Evolutionary conservation across 139 green algal species (phyloP), one percentile per base, ranked within the genome.

Genomic region (Picochlorum sp.): DNA sequence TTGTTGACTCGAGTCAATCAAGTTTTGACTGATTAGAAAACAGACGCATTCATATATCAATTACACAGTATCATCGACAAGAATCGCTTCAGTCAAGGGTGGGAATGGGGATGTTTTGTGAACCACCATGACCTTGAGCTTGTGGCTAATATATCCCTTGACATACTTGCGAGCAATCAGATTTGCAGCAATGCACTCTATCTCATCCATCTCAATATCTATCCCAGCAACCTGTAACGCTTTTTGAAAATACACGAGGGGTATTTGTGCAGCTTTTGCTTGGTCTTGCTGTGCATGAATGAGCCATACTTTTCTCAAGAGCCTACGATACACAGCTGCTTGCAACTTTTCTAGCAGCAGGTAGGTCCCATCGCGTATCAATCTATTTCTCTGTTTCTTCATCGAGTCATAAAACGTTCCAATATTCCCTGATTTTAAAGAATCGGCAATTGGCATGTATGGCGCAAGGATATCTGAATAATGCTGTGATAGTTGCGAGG

Each of bases 131-230:
- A 75, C 58, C 8, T 83, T 77, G 32, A 71, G 66, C 41, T 86
- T 81, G 77, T 91, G 87, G 1, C 77, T 84, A 52, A 96, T 79
- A 78, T 95, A 96, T 5, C 86, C 89, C 69, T 88, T 90, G 46
- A 95, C 63, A 28, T 85, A 89, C 34, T 86, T 87, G 7, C 79
- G 67, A 73, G 84, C 85, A 64, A 96, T 95, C 20, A 96, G 68
- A 64, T 92, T 95, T 47, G 90, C 87, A 14, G 87, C 47, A 13
- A 94, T 74, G 74, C 87, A 93, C 61, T 95, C 89, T 54, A 95
- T 65, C 58, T 90, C 87, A 51, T 96, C 89, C 56, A 89, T 79
- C 56, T 85, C 74, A 49, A 89, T 64, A 21, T 45, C 14, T 23
- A 77, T 45, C 15, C 75, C 78, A 67, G 82, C 69, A 26, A 37